Evolutionary conservation across 441 rosid species (phyloP), one percentile per base, ranked within the genome.

Genomic region (Populus hybrid): DNA sequence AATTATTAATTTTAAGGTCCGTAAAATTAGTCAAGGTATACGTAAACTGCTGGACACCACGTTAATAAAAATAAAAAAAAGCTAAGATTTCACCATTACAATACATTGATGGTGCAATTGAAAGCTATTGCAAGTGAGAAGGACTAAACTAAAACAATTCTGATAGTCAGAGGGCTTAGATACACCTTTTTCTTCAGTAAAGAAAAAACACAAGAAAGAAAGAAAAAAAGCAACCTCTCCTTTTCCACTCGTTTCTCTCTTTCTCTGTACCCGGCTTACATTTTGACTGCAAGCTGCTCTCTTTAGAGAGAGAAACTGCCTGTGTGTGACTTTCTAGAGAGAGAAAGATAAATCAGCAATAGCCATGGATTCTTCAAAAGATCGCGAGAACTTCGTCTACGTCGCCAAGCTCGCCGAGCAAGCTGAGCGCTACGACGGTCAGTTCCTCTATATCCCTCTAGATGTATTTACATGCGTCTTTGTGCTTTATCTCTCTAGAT

Each of bases 331-430:
- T 46, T 24, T 28, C 24, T 42, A 66, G 26, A 42, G 67, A 34
- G 14, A 34, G 26, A 69, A 35, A 8, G 59, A 20, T 40, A 34
- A 3, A 11, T 10, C 35, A 23, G 12, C 46, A 28, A 70, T 68
- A 32, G 34, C 72, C 71, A 80, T 83, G 83, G 85, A 78, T 66
- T 77, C 83, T 34, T 77, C 74, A 8, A 74, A 77, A 34, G 81
- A 77, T 67, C 83, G 81, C 24, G 83, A 77, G 36, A 68, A 71
- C 32, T 78, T 80, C 72, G 79, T 80, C 34, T 83, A 83, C 46
- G 24, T 67, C 14, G 83, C 85, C 67, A 83, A 76, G 77, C 82
- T 82, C 30, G 85, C 82, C 8, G 85, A 83, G 79, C 83, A 80
- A 77, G 81, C 85, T 46, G 83, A 83, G 69, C 81, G 85, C 26